Conservation (phyloP, 257 asterid species). For the Solanum bulbocastanum region DNA sequence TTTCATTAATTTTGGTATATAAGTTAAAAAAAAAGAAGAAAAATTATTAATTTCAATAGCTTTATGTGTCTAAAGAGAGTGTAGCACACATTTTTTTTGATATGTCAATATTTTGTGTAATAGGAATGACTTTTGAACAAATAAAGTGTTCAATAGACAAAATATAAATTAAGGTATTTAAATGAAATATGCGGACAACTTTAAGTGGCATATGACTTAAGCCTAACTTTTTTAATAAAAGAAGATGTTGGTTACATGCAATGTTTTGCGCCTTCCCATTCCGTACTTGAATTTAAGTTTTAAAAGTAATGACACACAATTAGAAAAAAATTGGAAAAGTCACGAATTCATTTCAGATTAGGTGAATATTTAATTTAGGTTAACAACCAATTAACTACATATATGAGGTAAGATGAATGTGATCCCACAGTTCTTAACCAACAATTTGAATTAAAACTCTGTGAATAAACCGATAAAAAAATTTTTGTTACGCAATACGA, state of each 20-base stretch:
- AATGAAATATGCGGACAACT: too few species aligned
- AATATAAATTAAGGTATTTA: fast-evolving
- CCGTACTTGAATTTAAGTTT: not conserved
- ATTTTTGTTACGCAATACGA: not conserved
- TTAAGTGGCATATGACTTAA: too few species aligned
- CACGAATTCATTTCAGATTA: not conserved
- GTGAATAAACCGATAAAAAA: too few species aligned
- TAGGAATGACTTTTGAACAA: too few species aligned
- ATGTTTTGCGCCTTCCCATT: not conserved
- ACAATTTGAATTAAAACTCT: not conserved
- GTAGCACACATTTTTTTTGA: too few species aligned
- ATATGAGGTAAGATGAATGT: not conserved
- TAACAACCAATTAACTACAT: not conserved
- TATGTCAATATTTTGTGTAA: too few species aligned
- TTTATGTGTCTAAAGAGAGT: too few species aligned
- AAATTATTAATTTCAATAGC: too few species aligned
- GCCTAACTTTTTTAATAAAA: too few species aligned
- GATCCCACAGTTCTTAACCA: not conserved
- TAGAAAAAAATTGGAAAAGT: not conserved
- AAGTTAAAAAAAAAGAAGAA: too few species aligned
- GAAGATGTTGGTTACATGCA: not conserved
- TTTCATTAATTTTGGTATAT: too few species aligned
- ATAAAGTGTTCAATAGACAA: too few species aligned
- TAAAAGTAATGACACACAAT: not conserved
- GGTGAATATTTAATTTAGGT: not conserved